Evolutionary conservation across 495 filamentous ascomycete genomes (phyloP), one percentile per base, ranked within the genome.

Genomic region (Neurospora tetrasperma): DNA sequence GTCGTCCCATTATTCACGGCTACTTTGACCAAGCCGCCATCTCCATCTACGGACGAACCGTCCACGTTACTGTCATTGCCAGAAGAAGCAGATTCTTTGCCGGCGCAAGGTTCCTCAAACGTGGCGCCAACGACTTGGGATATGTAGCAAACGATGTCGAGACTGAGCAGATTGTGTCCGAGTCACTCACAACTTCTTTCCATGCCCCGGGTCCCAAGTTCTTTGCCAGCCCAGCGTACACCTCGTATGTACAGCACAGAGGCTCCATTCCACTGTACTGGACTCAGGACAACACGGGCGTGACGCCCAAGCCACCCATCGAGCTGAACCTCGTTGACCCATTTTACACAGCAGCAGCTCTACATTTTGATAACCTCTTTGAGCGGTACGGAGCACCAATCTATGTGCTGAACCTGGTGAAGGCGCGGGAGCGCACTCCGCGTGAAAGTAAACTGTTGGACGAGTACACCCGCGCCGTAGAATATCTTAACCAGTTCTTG

Each of bases 101-200:
- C 1, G 96, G 96, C 54, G 96, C 96, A 35, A 87, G 96, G 4
- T 99, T 98, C 75, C 82, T 99, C 70, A 99, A 99, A 82, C 89
- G 96, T 71, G 96, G 96, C 54, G 91, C 94, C 54, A 99, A 99
- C 77, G 96, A 99, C 81, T 77, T 97, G 71, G 96, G 96, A 27
- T 97, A 97, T 81, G 96, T 99, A 70, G 96, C 96, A 44, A 99
- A 99, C 78, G 96, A 99, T 81, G 96, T 99, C n/a, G 96, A 99
- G 82, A 98, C 96, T 6, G 96, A 99, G 82, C 96, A 99, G 80
- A 98, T 99, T 74, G 94, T 98, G 11, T 94, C 94, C 14, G 96
- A 99, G 79, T 90, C 93, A 77, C 83, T 93, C 42, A 97, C 94
- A 3, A 98, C 96, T 3, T 97, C 96, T 0, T 98, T 99, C 78